Conservation (phyloP, 805 yeast species). For the Lachancea waltii region DNA sequence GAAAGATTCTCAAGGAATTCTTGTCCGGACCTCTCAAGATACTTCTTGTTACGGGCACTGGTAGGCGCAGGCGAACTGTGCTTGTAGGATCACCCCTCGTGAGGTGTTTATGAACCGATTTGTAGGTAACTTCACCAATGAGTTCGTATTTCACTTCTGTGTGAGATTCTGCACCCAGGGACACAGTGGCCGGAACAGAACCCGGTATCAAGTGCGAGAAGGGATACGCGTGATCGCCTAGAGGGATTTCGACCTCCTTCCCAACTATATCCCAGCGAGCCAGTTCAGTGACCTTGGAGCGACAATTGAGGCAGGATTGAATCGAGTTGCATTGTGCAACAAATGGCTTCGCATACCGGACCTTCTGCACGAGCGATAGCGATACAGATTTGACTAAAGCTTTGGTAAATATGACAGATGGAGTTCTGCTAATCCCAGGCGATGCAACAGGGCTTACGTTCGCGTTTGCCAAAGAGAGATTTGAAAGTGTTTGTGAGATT, state of each 20-base stretch:
- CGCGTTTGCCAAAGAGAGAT: slow-evolving; percentile 15
- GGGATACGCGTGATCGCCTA: slow-evolving; percentile 81
- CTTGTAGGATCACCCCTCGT: slow-evolving; percentile 25
- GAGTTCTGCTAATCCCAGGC: slow-evolving; percentile 3
- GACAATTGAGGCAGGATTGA: slow-evolving; percentile 54
- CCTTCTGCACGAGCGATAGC: slow-evolving; percentile 64
- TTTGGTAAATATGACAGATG: slow-evolving; percentile 10
- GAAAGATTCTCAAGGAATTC: slow-evolving; percentile 84
- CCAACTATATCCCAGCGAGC: slow-evolving; percentile 86
- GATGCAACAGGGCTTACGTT: slow-evolving; percentile 19
- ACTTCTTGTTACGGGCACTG: slow-evolving; percentile 70
- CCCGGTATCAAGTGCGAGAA: slow-evolving; percentile 89
- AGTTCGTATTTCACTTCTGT: slow-evolving; percentile 66
- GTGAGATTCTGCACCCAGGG: slow-evolving; percentile 46
- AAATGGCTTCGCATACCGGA: slow-evolving; percentile 62
- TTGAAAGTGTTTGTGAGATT: slow-evolving; percentile 21
- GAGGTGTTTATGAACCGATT: slow-evolving; percentile 26
- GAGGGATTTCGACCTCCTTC: slow-evolving; percentile 48
- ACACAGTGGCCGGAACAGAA: slow-evolving; percentile 67
- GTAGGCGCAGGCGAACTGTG: slow-evolving; percentile 45
- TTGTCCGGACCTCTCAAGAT: slow-evolving; percentile 76
- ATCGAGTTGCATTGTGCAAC: slow-evolving; percentile 45
- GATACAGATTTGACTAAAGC: slow-evolving; percentile 52
- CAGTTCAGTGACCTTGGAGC: slow-evolving; percentile 47
- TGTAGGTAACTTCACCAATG: slow-evolving; percentile 50